Percentiles rank a stretch among this genome's conserved stretches.
These are phyloP conservation scores for Cryoendolithus antarcticus DNA, from an alignment of 2,329 filamentous ascomycete species.

Conservation along the genomic window DNA sequence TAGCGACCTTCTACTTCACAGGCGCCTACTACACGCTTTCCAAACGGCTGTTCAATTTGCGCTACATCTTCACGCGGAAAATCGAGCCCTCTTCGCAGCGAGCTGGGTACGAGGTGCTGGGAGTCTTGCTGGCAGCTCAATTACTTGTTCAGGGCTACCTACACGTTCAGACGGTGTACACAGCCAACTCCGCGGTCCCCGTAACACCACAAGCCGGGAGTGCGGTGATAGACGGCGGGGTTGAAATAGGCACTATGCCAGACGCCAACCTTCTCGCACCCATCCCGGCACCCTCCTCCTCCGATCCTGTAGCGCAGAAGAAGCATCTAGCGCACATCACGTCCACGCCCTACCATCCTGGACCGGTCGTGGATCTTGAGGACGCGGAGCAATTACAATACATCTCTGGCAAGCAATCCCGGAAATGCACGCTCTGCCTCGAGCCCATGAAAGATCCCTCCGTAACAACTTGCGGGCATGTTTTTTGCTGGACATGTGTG, in stretches of 20 bases:
- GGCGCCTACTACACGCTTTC: constrained; percentile 91
- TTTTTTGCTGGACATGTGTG: constrained; percentile 95
- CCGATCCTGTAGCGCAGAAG: constrained; percentile 18
- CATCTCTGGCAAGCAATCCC: constrained; percentile 66
- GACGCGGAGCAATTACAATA: constrained; percentile 59
- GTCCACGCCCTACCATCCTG: constrained; percentile 31
- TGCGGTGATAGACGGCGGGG: too few species aligned
- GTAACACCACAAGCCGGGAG: too few species aligned
- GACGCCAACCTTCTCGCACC: constrained; percentile 31
- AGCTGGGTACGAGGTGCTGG: constrained; percentile 86
- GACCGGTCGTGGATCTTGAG: constrained; percentile 52
- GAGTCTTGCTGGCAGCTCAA: constrained; percentile 76
- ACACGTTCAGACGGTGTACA: constrained; percentile 46
- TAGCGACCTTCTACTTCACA: constrained; percentile 90
- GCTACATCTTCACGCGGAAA: constrained; percentile 84
- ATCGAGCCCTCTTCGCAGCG: constrained; percentile 55
- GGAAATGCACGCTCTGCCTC: constrained; percentile 88
- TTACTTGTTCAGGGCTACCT: constrained; percentile 75
- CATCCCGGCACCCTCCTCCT: constrained; percentile 42
- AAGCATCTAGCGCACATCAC: constrained; percentile 21
- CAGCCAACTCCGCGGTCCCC: too few species aligned
- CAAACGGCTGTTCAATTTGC: constrained; percentile 71
- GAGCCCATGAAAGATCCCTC: constrained; percentile 85
- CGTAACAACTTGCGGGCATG: constrained; percentile 85
- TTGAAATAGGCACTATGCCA: not conserved